These are phyloP conservation scores for Podaxis mareebaensis DNA, from an alignment of 768 basidiomycete species.

Conservation along the genomic window DNA sequence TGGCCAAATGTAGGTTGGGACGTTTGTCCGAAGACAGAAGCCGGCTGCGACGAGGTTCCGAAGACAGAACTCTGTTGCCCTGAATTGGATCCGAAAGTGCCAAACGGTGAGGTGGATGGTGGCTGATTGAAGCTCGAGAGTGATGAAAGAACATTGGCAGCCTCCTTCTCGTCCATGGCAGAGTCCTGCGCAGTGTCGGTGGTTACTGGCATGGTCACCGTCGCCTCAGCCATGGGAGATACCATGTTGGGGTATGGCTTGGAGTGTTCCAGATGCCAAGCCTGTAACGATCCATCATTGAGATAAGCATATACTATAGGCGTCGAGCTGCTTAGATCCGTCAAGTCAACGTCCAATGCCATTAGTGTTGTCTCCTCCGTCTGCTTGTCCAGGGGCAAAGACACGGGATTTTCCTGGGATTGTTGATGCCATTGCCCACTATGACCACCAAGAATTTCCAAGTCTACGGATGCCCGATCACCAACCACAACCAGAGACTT, in stretches of 20 bases:
- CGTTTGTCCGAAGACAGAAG: conserved; percentile 35
- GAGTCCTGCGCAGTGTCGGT: conserved; percentile 8
- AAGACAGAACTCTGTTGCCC: conserved; percentile 7
- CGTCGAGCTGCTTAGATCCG: conserved; percentile 39
- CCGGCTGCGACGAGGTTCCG: conserved; percentile 3
- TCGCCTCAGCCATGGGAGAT: conserved; percentile 21
- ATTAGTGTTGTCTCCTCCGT: conserved; percentile 71
- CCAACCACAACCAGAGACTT: conserved; percentile 47
- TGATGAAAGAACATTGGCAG: conserved; percentile 13
- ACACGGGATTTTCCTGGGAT: conserved; percentile 52
- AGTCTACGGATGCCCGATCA: conserved; percentile 45
- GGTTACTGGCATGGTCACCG: not conserved
- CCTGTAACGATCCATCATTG: conserved; percentile 76
- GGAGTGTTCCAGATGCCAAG: conserved; percentile 67
- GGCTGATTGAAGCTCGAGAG: conserved; percentile 9
- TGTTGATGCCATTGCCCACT: conserved; percentile 49
- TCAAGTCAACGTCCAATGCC: conserved; percentile 67
- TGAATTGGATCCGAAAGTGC: not conserved
- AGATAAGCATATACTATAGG: conserved; percentile 77
- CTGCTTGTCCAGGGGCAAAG: conserved; percentile 67
- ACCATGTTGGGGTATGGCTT: conserved; percentile 62
- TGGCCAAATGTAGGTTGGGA: conserved; percentile 24
- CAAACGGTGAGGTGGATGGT: not conserved
- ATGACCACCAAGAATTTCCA: conserved; percentile 45
- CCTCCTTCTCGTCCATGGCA: conserved; percentile 13